These are phyloP conservation scores for Kondoa malvinella DNA, from an alignment of 768 basidiomycete species.

Conservation along the genomic window DNA sequence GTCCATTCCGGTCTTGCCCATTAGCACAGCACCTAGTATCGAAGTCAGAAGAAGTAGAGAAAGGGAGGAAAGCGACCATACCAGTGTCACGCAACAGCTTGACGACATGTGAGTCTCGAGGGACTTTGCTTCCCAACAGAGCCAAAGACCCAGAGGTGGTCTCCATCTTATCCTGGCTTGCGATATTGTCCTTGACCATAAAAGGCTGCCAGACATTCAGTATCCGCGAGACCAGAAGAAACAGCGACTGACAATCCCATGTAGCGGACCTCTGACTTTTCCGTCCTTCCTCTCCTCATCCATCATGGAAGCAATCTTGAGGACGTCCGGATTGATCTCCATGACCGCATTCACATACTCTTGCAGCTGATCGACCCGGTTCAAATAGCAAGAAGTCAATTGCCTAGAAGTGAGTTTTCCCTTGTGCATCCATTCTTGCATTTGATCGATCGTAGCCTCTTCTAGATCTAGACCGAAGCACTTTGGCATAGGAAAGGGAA, in stretches of 20 bases:
- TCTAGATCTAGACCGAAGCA: neutral
- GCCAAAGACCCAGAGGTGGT: conserved; percentile 23
- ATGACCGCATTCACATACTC: conserved; percentile 27
- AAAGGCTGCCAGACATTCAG: too few relatives aligned
- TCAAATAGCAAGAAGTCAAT: neutral
- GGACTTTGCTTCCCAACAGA: conserved; percentile 4
- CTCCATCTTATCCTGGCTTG: conserved; percentile 14
- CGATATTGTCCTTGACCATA: conserved; percentile 15
- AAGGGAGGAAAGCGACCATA: too few relatives aligned
- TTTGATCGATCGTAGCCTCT: neutral
- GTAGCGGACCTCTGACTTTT: conserved; percentile 12
- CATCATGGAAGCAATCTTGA: conserved; percentile 10
- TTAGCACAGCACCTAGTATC: conserved; percentile 16
- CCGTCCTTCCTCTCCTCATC: conserved; percentile 12
- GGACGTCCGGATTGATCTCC: conserved; percentile 13
- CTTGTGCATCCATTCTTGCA: neutral
- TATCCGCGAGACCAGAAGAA: too few relatives aligned
- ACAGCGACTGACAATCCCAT: too few relatives aligned
- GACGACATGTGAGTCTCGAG: conserved; percentile 12
- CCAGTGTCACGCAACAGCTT: conserved; percentile 7
- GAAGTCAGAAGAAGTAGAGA: too few relatives aligned
- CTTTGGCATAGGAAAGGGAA: neutral
- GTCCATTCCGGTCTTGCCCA: conserved; percentile 7
- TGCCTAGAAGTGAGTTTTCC: neutral
- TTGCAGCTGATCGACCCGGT: conserved; percentile 1